Base-by-base conservation (phyloP, 345 rosid species). In the Theobroma cacao region DNA sequence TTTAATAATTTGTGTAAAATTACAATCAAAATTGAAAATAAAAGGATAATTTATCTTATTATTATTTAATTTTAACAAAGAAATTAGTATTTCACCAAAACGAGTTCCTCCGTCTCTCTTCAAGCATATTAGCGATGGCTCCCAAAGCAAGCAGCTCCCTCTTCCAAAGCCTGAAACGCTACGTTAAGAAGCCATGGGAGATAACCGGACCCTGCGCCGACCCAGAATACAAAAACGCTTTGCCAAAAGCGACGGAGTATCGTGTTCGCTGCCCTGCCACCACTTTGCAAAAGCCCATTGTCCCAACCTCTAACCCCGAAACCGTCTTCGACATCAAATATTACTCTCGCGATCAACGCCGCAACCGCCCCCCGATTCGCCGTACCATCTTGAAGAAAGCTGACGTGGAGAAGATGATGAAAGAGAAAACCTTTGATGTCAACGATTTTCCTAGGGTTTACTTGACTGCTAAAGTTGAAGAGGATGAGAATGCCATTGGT, bases 171-270 rank as follows among this genome's bases (percentile, higher is more conserved):
- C 91, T 94, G 1, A 89, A 80, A 79, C 85, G 92, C 4, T 96
- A 80, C 88, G 74, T 96, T 50, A 96, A 92, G 87, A 90, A 92
- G 83, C 99, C 99, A 6, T 96, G 98, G 99, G 97, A 94, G 79
- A 87, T 94, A 24, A 96, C 97, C 13, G 99, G 98, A 11, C 97
- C 98, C 7, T 91, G 96, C 86, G 91, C 95, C 71, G 82, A 86
- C 80, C 99, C 99, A 13, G 99, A 96, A 73, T 96, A 92, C 89
- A 68, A 45, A 7, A 63, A 74, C 12, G 79, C 99, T 48, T 30
- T 92, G 8, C 95, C 95, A 3, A 78, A 62, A 76, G 92, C 93
- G 38, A 75, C 87, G 26, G 99, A 96, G 66, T 94, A 89, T 80
- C 96, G 99, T 14, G 38, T 88, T 80, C 73, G 79, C 30, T 91